Conservation (phyloP, 2,329 filamentous ascomycete genomes). For the Plectosphaerella cucumerina region DNA sequence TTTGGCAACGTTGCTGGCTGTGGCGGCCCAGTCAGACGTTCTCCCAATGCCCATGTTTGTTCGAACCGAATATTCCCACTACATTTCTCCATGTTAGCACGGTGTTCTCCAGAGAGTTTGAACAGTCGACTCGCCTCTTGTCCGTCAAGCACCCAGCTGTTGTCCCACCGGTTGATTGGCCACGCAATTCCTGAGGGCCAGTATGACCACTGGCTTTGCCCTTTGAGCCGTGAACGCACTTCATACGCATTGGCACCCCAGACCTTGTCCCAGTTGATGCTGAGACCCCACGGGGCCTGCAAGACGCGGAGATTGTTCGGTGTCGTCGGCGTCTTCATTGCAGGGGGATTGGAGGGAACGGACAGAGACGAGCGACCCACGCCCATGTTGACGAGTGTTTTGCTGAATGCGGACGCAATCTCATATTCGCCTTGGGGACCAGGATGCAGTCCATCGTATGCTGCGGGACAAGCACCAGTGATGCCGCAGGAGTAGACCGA, state of each 20-base stretch:
- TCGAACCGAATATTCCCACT: constrained; percentile 9
- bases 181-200: background rate
- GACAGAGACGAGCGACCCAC: constrained; percentile 16
- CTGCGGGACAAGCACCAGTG: constrained; percentile 16
- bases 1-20: background rate
- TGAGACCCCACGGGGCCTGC: constrained; percentile 10
- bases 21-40: constrained; percentile 8
- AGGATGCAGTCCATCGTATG: constrained; percentile 38
- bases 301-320: constrained; percentile 10
- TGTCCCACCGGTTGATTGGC: constrained; percentile 1
- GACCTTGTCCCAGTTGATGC: constrained; percentile 16
- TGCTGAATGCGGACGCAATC: constrained; percentile 34
- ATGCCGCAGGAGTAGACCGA: constrained; percentile 24
- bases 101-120: too few species aligned
- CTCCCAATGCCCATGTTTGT: constrained; percentile 5
- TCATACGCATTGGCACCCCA: constrained; percentile 18
- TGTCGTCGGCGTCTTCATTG: constrained; percentile 8
- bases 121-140: background rate
- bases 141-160: constrained; percentile 4
- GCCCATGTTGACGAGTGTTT: constrained; percentile 19
- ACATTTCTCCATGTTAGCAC: too few species aligned
- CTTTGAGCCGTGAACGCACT: constrained; percentile 2
- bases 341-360: constrained; percentile 17
- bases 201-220: background rate
- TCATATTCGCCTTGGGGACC: constrained; percentile 34